Conservation (phyloP, 2,329 filamentous ascomycete species). For the Chalaropsis thielavioides region DNA sequence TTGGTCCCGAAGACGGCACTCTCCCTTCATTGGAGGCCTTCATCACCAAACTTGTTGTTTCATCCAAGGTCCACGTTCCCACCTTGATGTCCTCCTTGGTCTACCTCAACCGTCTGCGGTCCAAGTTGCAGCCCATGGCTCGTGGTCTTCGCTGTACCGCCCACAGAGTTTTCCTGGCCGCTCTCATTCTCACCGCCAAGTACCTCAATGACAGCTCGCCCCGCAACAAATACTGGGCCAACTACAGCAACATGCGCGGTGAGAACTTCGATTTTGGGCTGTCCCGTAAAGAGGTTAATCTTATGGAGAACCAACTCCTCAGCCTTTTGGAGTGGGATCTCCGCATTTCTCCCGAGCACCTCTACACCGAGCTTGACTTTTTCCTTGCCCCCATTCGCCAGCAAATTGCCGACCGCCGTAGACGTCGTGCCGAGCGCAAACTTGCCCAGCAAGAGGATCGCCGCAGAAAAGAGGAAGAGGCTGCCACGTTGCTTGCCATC, state of each 20-base stretch:
- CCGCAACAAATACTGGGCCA: conserved; percentile 99
- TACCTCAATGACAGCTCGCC: conserved; percentile 97
- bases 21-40: conserved; percentile 79
- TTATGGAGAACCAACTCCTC: conserved; percentile 98
- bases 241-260: conserved; percentile 68
- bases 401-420: conserved; percentile 37
- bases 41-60: conserved; percentile 78
- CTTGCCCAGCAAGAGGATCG: conserved; percentile 27
- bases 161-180: conserved; percentile 90
- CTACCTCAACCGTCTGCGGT: conserved; percentile 74
- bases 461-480: not conserved
- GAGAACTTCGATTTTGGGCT: conserved; percentile 63
- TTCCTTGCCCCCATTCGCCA: conserved; percentile 77
- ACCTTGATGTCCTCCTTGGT: conserved; percentile 95
- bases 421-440: conserved; percentile 36
- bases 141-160: conserved; percentile 94
- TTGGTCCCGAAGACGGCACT: conserved; percentile 34
- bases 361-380: conserved; percentile 72
- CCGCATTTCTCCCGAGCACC: conserved; percentile 67
- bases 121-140: conserved; percentile 78
- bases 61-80: conserved; percentile 91
- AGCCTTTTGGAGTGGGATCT: conserved; percentile 92
- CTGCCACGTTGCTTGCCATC: not conserved
- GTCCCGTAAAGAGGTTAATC: conserved; percentile 87
- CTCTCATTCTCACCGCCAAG: conserved; percentile 79